A percentile compares a stretch with the other conserved stretches of the same genome.
These are phyloP conservation scores for Ganoderma leucocontextum DNA, from an alignment of 1,284 basidiomycete genomes.

Conservation along the genomic window DNA sequence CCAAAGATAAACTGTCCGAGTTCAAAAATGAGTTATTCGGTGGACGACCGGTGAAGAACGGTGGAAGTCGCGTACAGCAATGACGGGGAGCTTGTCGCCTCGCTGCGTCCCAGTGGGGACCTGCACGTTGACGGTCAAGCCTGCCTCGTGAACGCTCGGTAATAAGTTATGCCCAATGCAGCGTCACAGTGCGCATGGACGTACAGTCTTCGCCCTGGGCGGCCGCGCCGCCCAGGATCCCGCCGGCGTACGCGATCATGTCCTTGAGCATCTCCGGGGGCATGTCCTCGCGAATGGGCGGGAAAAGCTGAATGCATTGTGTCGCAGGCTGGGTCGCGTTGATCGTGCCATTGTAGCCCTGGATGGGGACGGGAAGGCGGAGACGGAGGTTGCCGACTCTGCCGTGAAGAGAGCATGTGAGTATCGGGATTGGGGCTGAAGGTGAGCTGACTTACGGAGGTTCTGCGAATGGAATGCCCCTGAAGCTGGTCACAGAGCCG, in stretches of 20 bases:
- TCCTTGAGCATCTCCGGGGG: conserved; percentile 16
- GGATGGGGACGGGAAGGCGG: conserved; percentile 52
- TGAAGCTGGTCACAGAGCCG: conserved; percentile 46
- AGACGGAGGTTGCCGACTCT: conserved; percentile 45
- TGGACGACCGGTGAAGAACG: too few species aligned
- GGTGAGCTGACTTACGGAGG: conserved; percentile 44
- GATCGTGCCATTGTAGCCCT: conserved; percentile 49
- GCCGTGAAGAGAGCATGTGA: not conserved
- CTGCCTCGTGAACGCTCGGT: not conserved
- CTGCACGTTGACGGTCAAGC: conserved; percentile 9
- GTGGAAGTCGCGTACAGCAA: conserved; percentile 46
- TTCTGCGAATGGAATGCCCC: conserved; percentile 62
- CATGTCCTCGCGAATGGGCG: not conserved
- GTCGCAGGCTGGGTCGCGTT: conserved; percentile 52
- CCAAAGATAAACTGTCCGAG: conserved; percentile 4
- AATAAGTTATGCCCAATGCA: not conserved
- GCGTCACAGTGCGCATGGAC: conserved; percentile 3
- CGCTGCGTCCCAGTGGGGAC: conserved; percentile 39
- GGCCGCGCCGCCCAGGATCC: conserved; percentile 27
- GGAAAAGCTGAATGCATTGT: conserved; percentile 57
- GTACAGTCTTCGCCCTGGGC: conserved; percentile 34
- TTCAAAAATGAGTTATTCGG: too few species aligned
- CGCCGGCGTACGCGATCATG: conserved; percentile 27
- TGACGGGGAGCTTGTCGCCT: conserved; percentile 57
- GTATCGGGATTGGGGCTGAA: not conserved